Evolutionary conservation across 805 yeast species (phyloP), one percentile per base, ranked within the genome.

Genomic region (Wickerhamiella australiensis): DNA sequence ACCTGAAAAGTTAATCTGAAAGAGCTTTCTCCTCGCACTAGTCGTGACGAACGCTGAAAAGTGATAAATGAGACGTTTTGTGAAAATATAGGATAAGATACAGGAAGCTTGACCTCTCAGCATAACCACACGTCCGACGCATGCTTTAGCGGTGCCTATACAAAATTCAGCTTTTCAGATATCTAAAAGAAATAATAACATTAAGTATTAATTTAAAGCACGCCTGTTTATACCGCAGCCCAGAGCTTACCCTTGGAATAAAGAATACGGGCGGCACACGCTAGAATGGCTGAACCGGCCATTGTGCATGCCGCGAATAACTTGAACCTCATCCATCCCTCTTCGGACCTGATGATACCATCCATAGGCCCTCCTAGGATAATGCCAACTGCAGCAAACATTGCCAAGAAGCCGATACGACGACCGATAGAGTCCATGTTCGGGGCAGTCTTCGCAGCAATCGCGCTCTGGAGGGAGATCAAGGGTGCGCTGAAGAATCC

Each of bases 401-500:
- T 68, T 29, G 83, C 68, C 1, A 85, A 74, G 33, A 77, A 51
- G 2, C 85, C 84, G 85, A 85, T 82, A 2, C 66, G 55, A 3
- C 57, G 54, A 11, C 67, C 66, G 9, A 61, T 53, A 27, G 57
- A 46, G 20, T 54, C 51, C 46, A 60, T 43, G 33, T 62, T 56
- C 1, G 57, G 53, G 8, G 64, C 61, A 31, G 59, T 47, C 15
- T 51, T 52, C 3, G 67, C 64, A 4, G 61, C 53, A 35, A 63
- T 54, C 1, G 65, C 59, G 4, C 66, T 66, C 29, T 61, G 60
- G 9, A 65, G 49, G 6, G 65, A 59, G 31, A 63, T 60, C 5
- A 61, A 38, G 2, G 65, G 59, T 5, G 69, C 69, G 4, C 62
- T 54, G 23, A 59, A 53, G 42, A 61, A 54, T 2, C 70, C 70